phyloP scores from a whole-genome alignment of 164 flowering plant genomes.

The Sextonia rubra region DNA sequence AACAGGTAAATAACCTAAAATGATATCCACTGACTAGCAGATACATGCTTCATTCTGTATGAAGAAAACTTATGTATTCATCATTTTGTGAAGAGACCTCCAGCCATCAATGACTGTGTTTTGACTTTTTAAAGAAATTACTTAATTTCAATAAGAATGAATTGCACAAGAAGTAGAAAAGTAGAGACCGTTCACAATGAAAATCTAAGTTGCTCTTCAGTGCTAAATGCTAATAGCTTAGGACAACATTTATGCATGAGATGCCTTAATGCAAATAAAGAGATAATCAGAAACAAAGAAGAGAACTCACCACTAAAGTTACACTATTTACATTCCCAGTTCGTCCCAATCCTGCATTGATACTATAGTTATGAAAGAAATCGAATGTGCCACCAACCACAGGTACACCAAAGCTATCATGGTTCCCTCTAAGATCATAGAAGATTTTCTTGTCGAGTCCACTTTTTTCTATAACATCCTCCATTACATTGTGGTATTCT shows the following conservation, averaged over 20 bases:
- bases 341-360: conserved; percentile 64
- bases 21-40: no score
- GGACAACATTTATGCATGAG: neutral
- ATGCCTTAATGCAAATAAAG: neutral
- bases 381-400: conserved; percentile 58
- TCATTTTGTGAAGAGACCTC: no score
- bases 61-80: no score
- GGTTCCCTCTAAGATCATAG: conserved; percentile 97
- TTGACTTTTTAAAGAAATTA: no score
- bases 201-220: neutral
- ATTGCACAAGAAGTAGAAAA: neutral
- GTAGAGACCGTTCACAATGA: neutral
- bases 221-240: neutral
- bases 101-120: no score
- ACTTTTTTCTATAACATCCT: conserved; percentile 59
- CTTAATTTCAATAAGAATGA: no score
- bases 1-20: no score
- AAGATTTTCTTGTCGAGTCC: conserved; percentile 67
- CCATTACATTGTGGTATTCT: conserved; percentile 65
- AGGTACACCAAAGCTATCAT: conserved; percentile 90
- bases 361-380: conserved; percentile 71
- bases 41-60: no score
- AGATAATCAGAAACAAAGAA: neutral
- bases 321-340: conserved; percentile 59
- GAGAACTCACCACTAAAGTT: conserved; percentile 59